Evolutionary conservation across 2,329 filamentous ascomycete species (phyloP).

Genomic region (Cercospora zeae-maydis): DNA sequence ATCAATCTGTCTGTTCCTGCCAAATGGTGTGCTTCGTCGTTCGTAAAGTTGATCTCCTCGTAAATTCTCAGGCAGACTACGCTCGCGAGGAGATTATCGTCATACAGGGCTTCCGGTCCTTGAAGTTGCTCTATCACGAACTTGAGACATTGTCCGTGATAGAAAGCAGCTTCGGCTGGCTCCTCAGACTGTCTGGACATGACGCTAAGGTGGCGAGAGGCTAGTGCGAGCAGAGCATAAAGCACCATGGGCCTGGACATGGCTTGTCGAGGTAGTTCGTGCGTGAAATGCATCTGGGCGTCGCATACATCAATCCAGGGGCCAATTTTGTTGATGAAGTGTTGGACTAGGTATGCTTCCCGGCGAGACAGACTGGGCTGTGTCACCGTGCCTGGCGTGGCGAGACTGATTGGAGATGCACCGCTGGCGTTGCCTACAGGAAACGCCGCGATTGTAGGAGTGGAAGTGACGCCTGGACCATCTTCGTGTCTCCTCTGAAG

Average conservation of each 20-base stretch:
- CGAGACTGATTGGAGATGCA: constrained; percentile 6
- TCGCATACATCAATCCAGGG: constrained; percentile 39
- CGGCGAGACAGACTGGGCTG: constrained; percentile 17
- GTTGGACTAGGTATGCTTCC: constrained; percentile 24
- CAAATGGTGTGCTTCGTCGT: constrained; percentile 39
- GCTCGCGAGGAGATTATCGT: constrained; percentile 36
- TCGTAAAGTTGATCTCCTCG: constrained; percentile 35
- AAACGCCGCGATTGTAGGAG: constrained; percentile 8
- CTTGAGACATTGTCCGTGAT: constrained; percentile 37
- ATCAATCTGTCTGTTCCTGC: constrained; percentile 41
- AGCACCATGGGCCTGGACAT: constrained; percentile 35
- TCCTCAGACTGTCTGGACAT: constrained; percentile 23
- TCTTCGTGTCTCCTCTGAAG: constrained; percentile 21
- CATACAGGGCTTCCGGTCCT: constrained; percentile 22
- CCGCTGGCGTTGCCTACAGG: constrained; percentile 12
- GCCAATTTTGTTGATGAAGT: constrained; percentile 37
- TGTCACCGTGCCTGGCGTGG: constrained; percentile 1
- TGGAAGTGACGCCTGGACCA: neutral
- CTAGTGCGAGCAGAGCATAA: constrained; percentile 36
- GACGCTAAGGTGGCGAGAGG: constrained; percentile 36
- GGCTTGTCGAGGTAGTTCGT: constrained; percentile 34
- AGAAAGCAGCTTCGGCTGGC: constrained; percentile 33
- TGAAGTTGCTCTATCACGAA: constrained; percentile 37
- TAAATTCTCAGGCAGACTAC: constrained; percentile 38
- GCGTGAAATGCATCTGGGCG: constrained; percentile 33